These are phyloP conservation scores for Maudiozyma turicensis DNA, from an alignment of 805 yeast species.

Conservation along the genomic window DNA sequence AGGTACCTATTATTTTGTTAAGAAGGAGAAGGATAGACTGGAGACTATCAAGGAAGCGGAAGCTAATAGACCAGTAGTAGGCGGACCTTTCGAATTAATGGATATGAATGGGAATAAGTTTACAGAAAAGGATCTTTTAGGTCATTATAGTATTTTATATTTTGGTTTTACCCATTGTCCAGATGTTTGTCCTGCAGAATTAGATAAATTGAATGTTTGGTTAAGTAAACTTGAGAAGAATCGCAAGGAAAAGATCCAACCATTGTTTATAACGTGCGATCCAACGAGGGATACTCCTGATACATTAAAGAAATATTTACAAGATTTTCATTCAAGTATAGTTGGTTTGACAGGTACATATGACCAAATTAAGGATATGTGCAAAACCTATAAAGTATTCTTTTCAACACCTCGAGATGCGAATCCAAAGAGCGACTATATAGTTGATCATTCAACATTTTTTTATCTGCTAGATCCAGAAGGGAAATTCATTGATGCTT, in stretches of 20 bases:
- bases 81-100: conserved; percentile 58
- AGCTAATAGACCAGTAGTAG: conserved; percentile 78
- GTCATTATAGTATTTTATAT: conserved; percentile 71
- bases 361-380: conserved; percentile 70
- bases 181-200: conserved; percentile 95
- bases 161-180: conserved; percentile 98
- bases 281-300: conserved; percentile 90
- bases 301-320: conserved; percentile 66
- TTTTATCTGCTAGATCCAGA: conserved; percentile 96
- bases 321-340: conserved; percentile 81
- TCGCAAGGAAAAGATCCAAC: conserved; percentile 49
- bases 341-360: conserved; percentile 89
- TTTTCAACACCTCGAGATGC: conserved; percentile 90
- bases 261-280: conserved; percentile 90
- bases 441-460: conserved; percentile 95
- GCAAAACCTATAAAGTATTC: conserved; percentile 88
- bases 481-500: conserved; percentile 87
- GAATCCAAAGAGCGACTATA: conserved; percentile 88
- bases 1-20: conserved; percentile 58
- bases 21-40: conserved; percentile 62
- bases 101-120: conserved; percentile 65
- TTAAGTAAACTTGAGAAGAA: conserved; percentile 52
- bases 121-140: conserved; percentile 66
- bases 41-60: conserved; percentile 73
- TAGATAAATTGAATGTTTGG: conserved; percentile 73